These are phyloP conservation scores for Paramecium octaurelia DNA, from an alignment of 73 alveolate species.

Conservation along the genomic window DNA sequence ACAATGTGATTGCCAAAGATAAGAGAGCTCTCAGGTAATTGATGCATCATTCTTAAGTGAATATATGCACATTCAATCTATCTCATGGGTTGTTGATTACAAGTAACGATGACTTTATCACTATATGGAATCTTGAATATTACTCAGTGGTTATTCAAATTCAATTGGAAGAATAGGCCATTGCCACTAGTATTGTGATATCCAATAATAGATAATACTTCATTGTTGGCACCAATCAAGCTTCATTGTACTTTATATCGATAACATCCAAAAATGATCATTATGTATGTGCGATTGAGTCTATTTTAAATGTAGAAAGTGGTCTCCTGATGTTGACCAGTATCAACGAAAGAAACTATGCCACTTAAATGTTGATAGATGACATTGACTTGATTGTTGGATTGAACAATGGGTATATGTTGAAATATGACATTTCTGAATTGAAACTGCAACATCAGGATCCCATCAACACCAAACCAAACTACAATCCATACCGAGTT, in stretches of 20 bases:
- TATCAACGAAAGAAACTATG: not conserved
- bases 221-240: not conserved
- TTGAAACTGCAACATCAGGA: not conserved
- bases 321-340: not conserved
- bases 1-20: not conserved
- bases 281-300: slow-evolving; percentile 16
- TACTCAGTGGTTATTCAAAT: slow-evolving; percentile 5
- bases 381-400: not conserved
- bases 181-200: not conserved
- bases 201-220: not conserved
- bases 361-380: not conserved
- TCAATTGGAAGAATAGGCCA: slow-evolving; percentile 1
- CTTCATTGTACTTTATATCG: not conserved
- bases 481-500: slow-evolving; percentile 20
- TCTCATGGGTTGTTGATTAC: slow-evolving; percentile 24
- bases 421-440: not conserved
- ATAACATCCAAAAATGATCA: not conserved
- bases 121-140: slow-evolving; percentile 29
- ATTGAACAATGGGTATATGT: not conserved
- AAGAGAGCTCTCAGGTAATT: not conserved
- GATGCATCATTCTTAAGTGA: not conserved
- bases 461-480: not conserved
- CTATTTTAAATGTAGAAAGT: not conserved
- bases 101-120: not conserved
- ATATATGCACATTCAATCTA: not conserved